A percentile compares a stretch with the other conserved stretches of the same genome.
Conservation (phyloP, 148 eudicot genomes). For the Nepenthes gracilis region DNA sequence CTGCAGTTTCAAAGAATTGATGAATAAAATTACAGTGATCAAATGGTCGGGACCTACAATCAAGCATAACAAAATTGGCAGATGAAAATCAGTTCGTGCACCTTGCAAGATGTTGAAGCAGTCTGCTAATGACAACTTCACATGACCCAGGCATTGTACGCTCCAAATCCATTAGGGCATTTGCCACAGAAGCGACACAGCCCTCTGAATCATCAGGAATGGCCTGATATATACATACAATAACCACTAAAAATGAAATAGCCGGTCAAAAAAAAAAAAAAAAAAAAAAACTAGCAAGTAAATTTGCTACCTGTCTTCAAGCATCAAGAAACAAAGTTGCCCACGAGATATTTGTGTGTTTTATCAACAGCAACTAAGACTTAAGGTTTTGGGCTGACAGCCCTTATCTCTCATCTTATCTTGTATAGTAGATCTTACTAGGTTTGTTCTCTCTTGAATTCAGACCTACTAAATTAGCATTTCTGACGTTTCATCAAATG, state of each 20-base stretch:
- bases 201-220: conserved; percentile 52
- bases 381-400: too few species aligned
- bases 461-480: too few species aligned
- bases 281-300: neutral
- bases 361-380: too few species aligned
- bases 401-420: too few species aligned
- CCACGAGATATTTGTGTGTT: too few species aligned
- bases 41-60: neutral
- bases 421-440: too few species aligned
- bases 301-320: too few species aligned
- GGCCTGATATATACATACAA: conserved; percentile 30
- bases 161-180: conserved; percentile 77
- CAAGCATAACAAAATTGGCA: neutral
- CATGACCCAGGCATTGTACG: conserved; percentile 64
- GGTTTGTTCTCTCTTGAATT: too few species aligned
- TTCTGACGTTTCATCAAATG: too few species aligned
- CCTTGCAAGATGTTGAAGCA: conserved; percentile 91
- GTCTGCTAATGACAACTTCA: conserved; percentile 52
- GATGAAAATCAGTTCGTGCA: conserved; percentile 10
- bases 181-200: conserved; percentile 34
- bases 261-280: neutral
- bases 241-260: neutral
- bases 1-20: too few species aligned
- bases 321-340: too few species aligned
- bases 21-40: too few species aligned